Conservation (phyloP, 495 filamentous ascomycete genomes). For the Chlorociboria aeruginascens region DNA sequence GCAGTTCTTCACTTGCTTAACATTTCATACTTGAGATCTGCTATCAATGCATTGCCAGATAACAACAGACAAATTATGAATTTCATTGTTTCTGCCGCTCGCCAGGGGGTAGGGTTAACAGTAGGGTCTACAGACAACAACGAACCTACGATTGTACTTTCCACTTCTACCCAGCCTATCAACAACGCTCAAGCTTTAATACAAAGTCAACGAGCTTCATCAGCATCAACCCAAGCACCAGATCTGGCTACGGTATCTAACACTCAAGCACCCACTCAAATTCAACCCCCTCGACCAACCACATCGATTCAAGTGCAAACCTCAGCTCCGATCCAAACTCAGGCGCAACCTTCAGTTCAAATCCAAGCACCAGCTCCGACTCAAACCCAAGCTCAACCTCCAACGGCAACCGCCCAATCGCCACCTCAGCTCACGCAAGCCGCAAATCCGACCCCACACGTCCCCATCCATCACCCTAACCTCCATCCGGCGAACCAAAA, state of each 20-base stretch:
- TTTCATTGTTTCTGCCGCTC: no score
- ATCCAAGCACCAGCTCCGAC: constrained; percentile 6
- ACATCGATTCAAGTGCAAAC: background rate
- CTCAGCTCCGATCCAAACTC: background rate
- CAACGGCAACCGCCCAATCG: background rate
- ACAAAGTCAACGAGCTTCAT: background rate
- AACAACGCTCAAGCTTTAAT: no score
- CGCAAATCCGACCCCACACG: constrained; percentile 6
- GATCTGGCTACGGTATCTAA: background rate
- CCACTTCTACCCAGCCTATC: no score
- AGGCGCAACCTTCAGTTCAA: constrained; percentile 18
- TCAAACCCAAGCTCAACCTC: background rate
- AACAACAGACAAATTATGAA: no score
- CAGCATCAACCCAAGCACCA: background rate
- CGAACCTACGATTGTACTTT: no score
- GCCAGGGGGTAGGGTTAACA: no score
- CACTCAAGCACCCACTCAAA: constrained; percentile 1
- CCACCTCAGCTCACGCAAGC: background rate
- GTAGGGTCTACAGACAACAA: no score
- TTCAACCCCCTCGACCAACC: background rate
- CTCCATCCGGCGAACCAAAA: constrained; percentile 31
- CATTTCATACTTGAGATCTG: no score
- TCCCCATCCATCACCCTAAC: constrained; percentile 8
- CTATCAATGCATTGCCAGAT: no score
- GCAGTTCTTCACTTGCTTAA: constrained; percentile 18